Percentiles rank a stretch among this genome's conserved stretches.
These are phyloP conservation scores for Trichoderma sp. DNA, from an alignment of 2,329 filamentous ascomycete genomes.

Conservation along the genomic window DNA sequence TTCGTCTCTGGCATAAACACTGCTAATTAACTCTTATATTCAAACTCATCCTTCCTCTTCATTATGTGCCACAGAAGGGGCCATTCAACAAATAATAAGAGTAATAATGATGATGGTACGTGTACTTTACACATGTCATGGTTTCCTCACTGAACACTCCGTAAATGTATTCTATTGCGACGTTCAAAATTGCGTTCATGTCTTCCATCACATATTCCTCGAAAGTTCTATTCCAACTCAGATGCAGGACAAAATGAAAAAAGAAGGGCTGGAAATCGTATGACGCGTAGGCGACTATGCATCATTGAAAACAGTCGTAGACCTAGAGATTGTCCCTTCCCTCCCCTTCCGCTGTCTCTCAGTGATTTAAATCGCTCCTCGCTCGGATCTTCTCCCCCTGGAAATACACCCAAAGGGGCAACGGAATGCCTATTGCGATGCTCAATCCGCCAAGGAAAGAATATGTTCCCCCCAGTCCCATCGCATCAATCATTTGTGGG, in stretches of 20 bases:
- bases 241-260: too few species aligned
- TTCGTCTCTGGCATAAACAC: background rate
- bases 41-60: background rate
- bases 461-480: constrained; percentile 10
- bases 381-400: constrained; percentile 1
- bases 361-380: background rate
- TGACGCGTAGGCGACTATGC: background rate
- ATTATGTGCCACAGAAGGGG: background rate
- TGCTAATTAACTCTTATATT: background rate
- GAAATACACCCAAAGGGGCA: constrained; percentile 7
- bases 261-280: too few species aligned
- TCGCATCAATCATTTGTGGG: constrained; percentile 16
- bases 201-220: background rate
- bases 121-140: background rate
- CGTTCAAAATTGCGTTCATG: too few species aligned
- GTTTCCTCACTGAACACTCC: background rate
- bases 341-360: background rate
- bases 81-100: background rate
- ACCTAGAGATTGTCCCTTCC: background rate
- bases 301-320: background rate
- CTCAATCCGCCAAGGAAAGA: constrained; percentile 13
- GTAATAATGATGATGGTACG: background rate
- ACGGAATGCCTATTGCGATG: background rate
- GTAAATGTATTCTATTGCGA: background rate
- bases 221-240: background rate